Base-by-base conservation (phyloP, 2,329 filamentous ascomycete species). In the Aspergillus awamori region DNA sequence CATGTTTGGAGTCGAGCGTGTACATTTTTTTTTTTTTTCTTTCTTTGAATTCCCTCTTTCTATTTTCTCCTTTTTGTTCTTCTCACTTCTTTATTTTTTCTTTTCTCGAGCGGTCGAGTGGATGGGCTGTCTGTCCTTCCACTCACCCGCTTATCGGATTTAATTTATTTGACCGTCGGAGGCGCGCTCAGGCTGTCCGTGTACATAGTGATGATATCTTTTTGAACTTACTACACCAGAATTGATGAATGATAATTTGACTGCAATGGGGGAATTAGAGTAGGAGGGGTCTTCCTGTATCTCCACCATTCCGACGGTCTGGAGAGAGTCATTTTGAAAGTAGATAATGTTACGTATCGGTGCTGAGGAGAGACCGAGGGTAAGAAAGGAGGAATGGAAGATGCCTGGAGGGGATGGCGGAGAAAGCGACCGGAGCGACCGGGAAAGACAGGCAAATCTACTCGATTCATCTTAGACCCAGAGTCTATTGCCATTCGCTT, bases 71-170 rank as follows among this genome's bases (percentile, higher is more conserved):
- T 56, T 20, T 26, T 43, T 28, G 26, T 39, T 47, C 53, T 22
- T 52, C 39, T 17, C 8, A 43, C 7, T 43, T 43, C 10, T 43
- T 43, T 10, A 4, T 30, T 15, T 28, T 59, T 13, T 59, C 11
- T 47, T 17, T 39, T 8, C 5, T n/a, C 48, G 10, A 17, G 22
- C 48, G 5, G 48, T 30, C 24, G 48, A 45, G 22, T 47, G 41
- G 41, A 39, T 13, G 53, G 39, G 43, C 28, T 48, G 38, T 8
- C 39, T 17, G 17, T 28, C 26, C 49, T 39, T 45, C 30, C 36
- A 57, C 58, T 53, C 41, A n/a, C 41, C 41, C 41, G 41, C 41
- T 45, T 45, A 45, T 45, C 41, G 41, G 41, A 5, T 20, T 36
- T 45, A 45, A 45, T 45, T 45, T 24, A 20, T 22, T 45, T 11